Percentiles rank a stretch among this genome's conserved stretches.
Conservation (phyloP, 2,329 filamentous ascomycete genomes). For the Cyanodermella asteris region DNA sequence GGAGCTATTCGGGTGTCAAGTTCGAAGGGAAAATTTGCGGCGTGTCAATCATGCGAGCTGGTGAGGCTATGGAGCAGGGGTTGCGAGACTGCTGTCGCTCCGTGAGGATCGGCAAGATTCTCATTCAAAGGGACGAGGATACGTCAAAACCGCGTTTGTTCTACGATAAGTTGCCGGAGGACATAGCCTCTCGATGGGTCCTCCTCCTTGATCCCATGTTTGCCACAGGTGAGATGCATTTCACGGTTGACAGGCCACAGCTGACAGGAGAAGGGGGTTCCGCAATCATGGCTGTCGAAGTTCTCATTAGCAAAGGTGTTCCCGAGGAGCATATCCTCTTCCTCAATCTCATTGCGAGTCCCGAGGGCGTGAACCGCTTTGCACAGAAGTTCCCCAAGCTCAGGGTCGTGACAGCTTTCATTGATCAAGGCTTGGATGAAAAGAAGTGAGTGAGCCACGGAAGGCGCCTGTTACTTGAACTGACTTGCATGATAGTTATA, state of each 20-base stretch:
- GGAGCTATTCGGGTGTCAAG: conserved; percentile 70
- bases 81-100: conserved; percentile 88
- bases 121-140: conserved; percentile 94
- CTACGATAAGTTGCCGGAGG: conserved; percentile 90
- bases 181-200: conserved; percentile 85
- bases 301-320: conserved; percentile 72
- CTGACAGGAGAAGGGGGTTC: conserved; percentile 48
- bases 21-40: conserved; percentile 98
- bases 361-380: conserved; percentile 76
- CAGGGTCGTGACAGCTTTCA: conserved; percentile 82
- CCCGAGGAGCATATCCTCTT: conserved; percentile 91
- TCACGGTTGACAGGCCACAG: conserved; percentile 1
- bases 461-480: not conserved
- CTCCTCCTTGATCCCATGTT: conserved; percentile 96
- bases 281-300: conserved; percentile 89
- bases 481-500: conserved; percentile 55
- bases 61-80: conserved; percentile 96
- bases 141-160: conserved; percentile 81
- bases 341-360: conserved; percentile 92
- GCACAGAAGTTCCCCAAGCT: conserved; percentile 73
- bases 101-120: conserved; percentile 94
- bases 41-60: conserved; percentile 94
- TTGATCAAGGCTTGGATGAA: conserved; percentile 88
- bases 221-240: conserved; percentile 47
- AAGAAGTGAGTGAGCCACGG: conserved; percentile 51